A percentile compares a stretch with the other conserved stretches of the same genome.
Conservation (phyloP, 2,329 filamentous ascomycete species). For the Phyllosticta citriasiana region DNA sequence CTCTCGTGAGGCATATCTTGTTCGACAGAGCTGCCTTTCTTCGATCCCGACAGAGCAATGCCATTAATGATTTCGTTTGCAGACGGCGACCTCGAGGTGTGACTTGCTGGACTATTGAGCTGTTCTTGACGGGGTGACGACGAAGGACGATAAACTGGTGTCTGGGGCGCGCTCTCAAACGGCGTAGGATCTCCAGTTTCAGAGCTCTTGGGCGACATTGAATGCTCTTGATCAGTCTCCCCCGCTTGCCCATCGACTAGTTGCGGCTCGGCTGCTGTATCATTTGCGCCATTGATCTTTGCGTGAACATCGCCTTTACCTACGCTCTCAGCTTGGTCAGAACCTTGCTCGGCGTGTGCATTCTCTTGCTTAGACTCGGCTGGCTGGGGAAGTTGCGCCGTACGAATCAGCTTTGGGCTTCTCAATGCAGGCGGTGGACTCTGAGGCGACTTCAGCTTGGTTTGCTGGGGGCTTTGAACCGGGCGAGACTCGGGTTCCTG, state of each 20-base stretch:
- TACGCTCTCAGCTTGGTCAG: not conserved
- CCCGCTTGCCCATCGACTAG: not conserved
- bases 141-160: not conserved
- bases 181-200: not conserved
- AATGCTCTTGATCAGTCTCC: not conserved
- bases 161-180: not conserved
- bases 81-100: not conserved
- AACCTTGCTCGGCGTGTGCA: not conserved
- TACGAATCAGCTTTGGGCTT: not conserved
- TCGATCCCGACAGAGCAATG: not conserved
- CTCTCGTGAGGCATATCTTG: not conserved
- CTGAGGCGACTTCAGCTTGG: not conserved
- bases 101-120: not conserved
- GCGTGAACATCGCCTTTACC: not conserved
- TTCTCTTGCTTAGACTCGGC: not conserved
- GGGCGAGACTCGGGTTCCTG: not conserved
- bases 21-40: not conserved
- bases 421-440: not conserved
- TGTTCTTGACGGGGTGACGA: not conserved
- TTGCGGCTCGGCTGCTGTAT: not conserved
- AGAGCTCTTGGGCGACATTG: not conserved
- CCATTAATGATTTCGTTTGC: not conserved
- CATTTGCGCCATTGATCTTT: not conserved
- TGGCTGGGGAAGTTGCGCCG: not conserved
- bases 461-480: not conserved